Percentiles rank a stretch among this genome's conserved stretches.
Evolutionary conservation across 495 filamentous ascomycete species (phyloP).

Genomic region (Entonaema liquescens): DNA sequence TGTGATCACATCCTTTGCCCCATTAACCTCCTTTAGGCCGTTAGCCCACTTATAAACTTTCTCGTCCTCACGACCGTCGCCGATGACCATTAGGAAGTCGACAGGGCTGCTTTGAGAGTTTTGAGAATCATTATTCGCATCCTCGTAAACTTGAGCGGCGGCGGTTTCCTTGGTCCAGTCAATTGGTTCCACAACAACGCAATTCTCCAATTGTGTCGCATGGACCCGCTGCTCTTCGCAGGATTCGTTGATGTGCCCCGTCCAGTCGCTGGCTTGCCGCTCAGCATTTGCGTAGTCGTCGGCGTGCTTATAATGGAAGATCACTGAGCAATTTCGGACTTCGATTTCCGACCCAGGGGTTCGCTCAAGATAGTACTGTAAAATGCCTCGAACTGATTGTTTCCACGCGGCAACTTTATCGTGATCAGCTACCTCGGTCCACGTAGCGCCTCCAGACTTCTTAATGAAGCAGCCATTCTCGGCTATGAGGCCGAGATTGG

Average conservation of each 20-base stretch:
- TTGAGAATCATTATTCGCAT: constrained; percentile 55
- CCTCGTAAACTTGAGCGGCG: constrained; percentile 71
- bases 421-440: constrained; percentile 77
- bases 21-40: constrained; percentile 62
- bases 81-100: constrained; percentile 86
- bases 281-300: constrained; percentile 76
- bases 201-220: constrained; percentile 79
- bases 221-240: constrained; percentile 83
- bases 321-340: constrained; percentile 82
- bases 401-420: constrained; percentile 78
- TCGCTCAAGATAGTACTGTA: constrained; percentile 87
- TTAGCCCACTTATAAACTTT: constrained; percentile 95
- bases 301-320: constrained; percentile 86
- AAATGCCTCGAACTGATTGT: constrained; percentile 73
- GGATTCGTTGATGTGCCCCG: constrained; percentile 91
- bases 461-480: constrained; percentile 93
- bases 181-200: constrained; percentile 80
- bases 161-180: constrained; percentile 87
- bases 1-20: constrained; percentile 75
- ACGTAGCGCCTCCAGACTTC: constrained; percentile 68
- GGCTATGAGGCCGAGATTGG: constrained; percentile 83
- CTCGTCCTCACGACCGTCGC: constrained; percentile 91
- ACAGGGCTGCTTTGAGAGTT: constrained; percentile 58
- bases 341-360: constrained; percentile 88
- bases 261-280: constrained; percentile 84